These are phyloP conservation scores for Sanchytrium tribonematis DNA, from an alignment of 371 early-diverging fungal species.

Conservation along the genomic window DNA sequence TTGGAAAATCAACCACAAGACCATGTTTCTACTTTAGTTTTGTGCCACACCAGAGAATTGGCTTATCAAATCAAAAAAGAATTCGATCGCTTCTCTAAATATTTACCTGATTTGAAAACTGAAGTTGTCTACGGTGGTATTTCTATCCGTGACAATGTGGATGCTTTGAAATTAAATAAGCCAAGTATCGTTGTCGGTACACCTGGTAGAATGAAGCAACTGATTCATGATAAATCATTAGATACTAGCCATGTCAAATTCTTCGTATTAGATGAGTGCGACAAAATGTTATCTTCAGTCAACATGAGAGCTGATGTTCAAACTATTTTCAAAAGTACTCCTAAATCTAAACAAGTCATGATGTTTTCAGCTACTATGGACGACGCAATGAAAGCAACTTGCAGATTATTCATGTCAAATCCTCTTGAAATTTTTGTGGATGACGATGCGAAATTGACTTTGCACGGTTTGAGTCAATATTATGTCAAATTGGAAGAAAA, in stretches of 20 bases:
- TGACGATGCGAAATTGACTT: constrained; percentile 87
- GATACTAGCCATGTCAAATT: constrained; percentile 55
- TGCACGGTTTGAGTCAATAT: constrained; percentile 88
- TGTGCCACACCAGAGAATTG: constrained; percentile 91
- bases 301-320: constrained; percentile 93
- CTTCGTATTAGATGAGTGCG: constrained; percentile 98
- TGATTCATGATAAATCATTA: constrained; percentile 51
- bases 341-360: constrained; percentile 89
- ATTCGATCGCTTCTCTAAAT: constrained; percentile 73
- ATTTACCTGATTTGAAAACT: constrained; percentile 69
- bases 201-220: constrained; percentile 79
- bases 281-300: constrained; percentile 64
- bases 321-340: constrained; percentile 73
- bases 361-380: constrained; percentile 88
- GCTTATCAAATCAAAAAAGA: constrained; percentile 92
- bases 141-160: constrained; percentile 41
- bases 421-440: constrained; percentile 92
- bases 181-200: constrained; percentile 93
- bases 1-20: constrained; percentile 24
- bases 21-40: constrained; percentile 55
- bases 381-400: constrained; percentile 66
- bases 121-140: constrained; percentile 79
- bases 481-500: constrained; percentile 56
- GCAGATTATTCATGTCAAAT: constrained; percentile 87
- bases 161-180: constrained; percentile 41